Evolutionary conservation across 108 stramenopile species (phyloP), one percentile per base, ranked within the genome.

Genomic region (Cyclotella choctawhatcheeana): DNA sequence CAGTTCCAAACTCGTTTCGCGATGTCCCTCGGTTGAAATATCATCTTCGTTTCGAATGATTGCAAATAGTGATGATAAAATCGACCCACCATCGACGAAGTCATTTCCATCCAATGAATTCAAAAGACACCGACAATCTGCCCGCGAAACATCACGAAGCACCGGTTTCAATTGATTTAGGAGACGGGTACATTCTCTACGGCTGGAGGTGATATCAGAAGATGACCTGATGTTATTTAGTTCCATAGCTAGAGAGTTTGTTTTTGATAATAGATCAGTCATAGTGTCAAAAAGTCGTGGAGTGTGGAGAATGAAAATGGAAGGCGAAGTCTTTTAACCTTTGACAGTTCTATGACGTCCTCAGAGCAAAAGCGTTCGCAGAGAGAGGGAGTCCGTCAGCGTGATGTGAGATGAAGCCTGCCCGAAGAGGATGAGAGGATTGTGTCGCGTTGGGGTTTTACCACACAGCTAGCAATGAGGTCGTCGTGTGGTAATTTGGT

Each of bases 21-120:
- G 79, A 56, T 80, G 79, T 14, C 79, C 79, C 22, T 80, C 79
- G 13, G 72, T 67, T 18, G 60, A 55, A 35, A 52, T 32, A 30
- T 47, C 47, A 7, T 65, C 64, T n/a, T n/a, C n/a, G 47, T 65
- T 50, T 7, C 17, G 40, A 31, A 24, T 33, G 32, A 43, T 35
- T 10, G 50, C 3, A 24, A 68, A 52, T 32, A 62, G 48, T 6
- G 30, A 25, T 37, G 48, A 52, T 12, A 62, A 33, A 16, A 62
- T 71, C 14, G 60, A 30, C 5, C 22, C 61, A 30, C 25, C 27
- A 18, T 18, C 40, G 13, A 55, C 30, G 30, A 20, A 44, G 22
- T 0, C 35, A 30, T n/a, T 43, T 37, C 26, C n/a, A 24, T 26
- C 14, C 63, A 27, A 74, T n/a, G 64, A 64, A 64, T 64, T 47